These are phyloP conservation scores for Cryptosporidium canis DNA, from an alignment of 169 alveolate species.

Conservation along the genomic window DNA sequence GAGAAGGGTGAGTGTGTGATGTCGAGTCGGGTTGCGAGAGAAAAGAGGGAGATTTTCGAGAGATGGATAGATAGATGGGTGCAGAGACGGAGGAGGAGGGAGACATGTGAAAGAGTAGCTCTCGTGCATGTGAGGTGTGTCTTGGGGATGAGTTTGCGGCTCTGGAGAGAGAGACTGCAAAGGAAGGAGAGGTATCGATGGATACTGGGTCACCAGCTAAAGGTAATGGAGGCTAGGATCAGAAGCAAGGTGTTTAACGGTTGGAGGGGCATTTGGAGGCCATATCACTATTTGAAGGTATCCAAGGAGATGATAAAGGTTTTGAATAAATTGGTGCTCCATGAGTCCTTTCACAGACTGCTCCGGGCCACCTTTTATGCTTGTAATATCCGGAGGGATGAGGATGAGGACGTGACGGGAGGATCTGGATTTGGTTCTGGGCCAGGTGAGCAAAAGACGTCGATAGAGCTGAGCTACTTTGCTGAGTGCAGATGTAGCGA, in stretches of 20 bases:
- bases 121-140: neutral
- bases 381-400: neutral
- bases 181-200: neutral
- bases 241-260: neutral
- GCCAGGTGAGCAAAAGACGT: neutral
- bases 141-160: neutral
- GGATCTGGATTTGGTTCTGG: neutral
- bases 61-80: neutral
- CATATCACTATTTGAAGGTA: slow-evolving; percentile 12
- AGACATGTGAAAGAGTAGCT: neutral
- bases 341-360: slow-evolving; percentile 18
- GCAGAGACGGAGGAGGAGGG: neutral
- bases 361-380: neutral
- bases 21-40: neutral
- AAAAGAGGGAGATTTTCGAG: neutral
- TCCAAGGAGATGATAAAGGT: neutral
- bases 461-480: neutral
- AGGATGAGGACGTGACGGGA: neutral
- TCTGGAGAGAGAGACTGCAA: slow-evolving; percentile 17
- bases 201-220: neutral
- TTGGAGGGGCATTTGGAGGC: slow-evolving; percentile 45
- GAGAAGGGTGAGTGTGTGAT: neutral
- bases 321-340: slow-evolving; percentile 11
- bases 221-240: neutral
- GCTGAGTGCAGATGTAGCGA: slow-evolving; percentile 34